A percentile compares a stretch with the other conserved stretches of the same genome.
Evolutionary conservation across 208 protist genomes (phyloP).

Genomic region (Vickermania ingenoplastis): DNA sequence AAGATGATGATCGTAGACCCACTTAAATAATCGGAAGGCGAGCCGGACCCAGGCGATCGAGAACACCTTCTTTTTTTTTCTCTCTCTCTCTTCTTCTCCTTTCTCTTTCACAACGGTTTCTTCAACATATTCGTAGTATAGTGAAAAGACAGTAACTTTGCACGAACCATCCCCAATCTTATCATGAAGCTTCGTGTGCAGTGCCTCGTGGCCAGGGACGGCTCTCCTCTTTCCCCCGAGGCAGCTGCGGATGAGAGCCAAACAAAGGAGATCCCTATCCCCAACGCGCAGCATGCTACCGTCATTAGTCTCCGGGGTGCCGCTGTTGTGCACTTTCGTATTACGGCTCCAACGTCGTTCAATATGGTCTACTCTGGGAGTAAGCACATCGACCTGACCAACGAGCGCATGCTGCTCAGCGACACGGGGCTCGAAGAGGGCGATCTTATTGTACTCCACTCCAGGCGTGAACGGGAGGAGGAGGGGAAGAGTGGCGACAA

Average conservation of each 20-base stretch:
- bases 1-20: too few relatives aligned
- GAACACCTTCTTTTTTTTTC: conserved; percentile 7
- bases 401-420: conserved; percentile 49
- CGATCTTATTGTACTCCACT: conserved; percentile 42
- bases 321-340: conserved; percentile 60
- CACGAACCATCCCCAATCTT: not conserved
- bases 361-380: conserved; percentile 9
- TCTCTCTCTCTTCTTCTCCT: conserved; percentile 10
- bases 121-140: not conserved
- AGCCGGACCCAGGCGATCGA: too few relatives aligned
- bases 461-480: conserved; percentile 6
- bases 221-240: conserved; percentile 11
- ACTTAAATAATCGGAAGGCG: too few relatives aligned
- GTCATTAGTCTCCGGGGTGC: conserved; percentile 63
- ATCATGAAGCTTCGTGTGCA: conserved; percentile 63
- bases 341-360: conserved; percentile 44
- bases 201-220: conserved; percentile 35
- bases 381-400: conserved; percentile 24
- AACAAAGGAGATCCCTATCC: conserved; percentile 62
- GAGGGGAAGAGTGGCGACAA: too few relatives aligned
- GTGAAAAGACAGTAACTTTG: not conserved
- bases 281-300: conserved; percentile 56
- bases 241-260: conserved; percentile 14
- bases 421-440: conserved; percentile 62
- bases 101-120: not conserved